These are phyloP conservation scores for Arthrobotrys pseudoclavata DNA, from an alignment of 2,329 filamentous ascomycete species.

Conservation along the genomic window DNA sequence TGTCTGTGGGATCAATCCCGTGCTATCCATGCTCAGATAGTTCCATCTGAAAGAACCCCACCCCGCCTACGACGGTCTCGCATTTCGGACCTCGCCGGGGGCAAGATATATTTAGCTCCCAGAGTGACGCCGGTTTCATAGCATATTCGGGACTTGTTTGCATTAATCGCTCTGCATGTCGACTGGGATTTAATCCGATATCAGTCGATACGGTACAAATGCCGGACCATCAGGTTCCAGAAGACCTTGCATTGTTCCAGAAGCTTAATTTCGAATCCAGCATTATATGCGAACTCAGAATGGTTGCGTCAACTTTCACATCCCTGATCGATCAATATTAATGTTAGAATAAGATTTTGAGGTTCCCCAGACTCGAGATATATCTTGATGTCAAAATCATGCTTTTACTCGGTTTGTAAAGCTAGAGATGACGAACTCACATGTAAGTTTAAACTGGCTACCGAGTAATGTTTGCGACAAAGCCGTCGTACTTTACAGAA, in stretches of 20 bases:
- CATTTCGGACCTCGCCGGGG: conserved; percentile 13
- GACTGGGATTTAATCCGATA: not conserved
- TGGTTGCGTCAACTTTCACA: not conserved
- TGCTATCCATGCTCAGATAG: conserved; percentile 4
- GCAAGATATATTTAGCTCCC: conserved; percentile 1
- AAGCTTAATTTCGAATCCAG: not conserved
- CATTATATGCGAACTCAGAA: not conserved
- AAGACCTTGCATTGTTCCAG: not conserved
- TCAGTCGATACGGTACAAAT: not conserved
- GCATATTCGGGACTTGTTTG: not conserved
- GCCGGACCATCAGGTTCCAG: not conserved
- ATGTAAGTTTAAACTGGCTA: too few relatives aligned
- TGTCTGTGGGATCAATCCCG: not conserved
- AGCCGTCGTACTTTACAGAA: too few relatives aligned
- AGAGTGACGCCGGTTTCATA: not conserved
- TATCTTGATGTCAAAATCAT: not conserved
- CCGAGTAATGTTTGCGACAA: too few relatives aligned
- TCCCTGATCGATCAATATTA: not conserved
- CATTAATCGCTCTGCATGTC: not conserved
- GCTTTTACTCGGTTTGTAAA: not conserved
- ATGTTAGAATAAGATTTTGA: not conserved
- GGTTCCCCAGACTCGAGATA: not conserved
- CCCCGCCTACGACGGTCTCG: not conserved
- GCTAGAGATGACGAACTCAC: not conserved
- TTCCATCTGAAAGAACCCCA: not conserved